A percentile compares a stretch with the other conserved stretches of the same genome.
phyloP scores from a whole-genome alignment of 148 eudicot genomes.

The Polygonum aviculare region DNA sequence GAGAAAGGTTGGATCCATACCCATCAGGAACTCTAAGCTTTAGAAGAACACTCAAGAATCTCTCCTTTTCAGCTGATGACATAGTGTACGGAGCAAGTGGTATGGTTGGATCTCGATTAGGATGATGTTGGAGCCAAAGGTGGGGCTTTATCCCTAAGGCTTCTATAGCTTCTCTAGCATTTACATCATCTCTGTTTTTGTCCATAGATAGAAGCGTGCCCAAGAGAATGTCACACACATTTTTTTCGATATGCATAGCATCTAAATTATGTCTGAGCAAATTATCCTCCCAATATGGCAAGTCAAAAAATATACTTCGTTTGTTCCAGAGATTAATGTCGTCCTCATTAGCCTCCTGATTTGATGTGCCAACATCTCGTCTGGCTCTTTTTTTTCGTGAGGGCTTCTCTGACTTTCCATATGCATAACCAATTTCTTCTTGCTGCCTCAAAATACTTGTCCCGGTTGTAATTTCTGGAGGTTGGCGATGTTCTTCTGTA shows the following conservation, averaged over 20 bases:
- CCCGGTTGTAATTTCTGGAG: neutral
- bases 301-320: neutral
- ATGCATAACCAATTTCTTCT: neutral
- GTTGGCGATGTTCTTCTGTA: neutral
- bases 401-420: neutral
- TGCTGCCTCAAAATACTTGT: neutral
- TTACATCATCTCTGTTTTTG: constrained; percentile 5
- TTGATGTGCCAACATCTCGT: neutral
- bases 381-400: neutral
- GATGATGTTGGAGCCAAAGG: constrained; percentile 1
- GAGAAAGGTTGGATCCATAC: neutral
- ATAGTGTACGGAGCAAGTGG: constrained; percentile 5
- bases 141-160: neutral
- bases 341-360: neutral
- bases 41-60: neutral
- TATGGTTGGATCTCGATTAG: neutral
- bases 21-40: constrained; percentile 10
- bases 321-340: constrained; percentile 2
- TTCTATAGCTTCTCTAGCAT: constrained; percentile 4
- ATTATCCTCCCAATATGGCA: constrained; percentile 4
- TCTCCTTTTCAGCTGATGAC: neutral
- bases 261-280: neutral
- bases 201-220: constrained; percentile 3
- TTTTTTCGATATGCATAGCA: constrained; percentile 13
- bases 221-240: neutral